Conservation (phyloP, 1,284 basidiomycete species). For the Earliella scabrosa region DNA sequence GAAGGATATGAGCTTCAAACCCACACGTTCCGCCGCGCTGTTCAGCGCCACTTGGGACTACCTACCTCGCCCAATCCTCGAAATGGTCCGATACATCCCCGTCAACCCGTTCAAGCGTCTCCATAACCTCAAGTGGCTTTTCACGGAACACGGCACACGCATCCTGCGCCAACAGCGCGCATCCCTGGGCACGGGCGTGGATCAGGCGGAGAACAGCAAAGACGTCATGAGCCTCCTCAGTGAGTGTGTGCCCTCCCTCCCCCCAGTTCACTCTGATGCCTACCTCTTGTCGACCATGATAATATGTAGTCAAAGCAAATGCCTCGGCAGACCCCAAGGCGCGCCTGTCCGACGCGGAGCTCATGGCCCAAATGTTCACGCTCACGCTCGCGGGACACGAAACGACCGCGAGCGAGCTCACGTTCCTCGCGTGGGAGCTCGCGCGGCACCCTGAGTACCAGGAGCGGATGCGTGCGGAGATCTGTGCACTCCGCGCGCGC, state of each 20-base stretch:
- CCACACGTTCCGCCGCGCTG: conserved; percentile 20
- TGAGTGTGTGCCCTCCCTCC: conserved; percentile 22
- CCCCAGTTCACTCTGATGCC: too few relatives aligned
- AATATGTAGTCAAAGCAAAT: too few relatives aligned
- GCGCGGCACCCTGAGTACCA: too few relatives aligned
- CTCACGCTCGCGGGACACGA: too few relatives aligned
- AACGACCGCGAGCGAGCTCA: too few relatives aligned
- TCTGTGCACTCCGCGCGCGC: too few relatives aligned
- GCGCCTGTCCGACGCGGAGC: too few relatives aligned
- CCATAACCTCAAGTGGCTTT: conserved; percentile 23
- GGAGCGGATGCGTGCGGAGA: too few relatives aligned
- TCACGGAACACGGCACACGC: conserved; percentile 25
- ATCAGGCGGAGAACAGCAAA: conserved; percentile 18
- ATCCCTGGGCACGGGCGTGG: neutral
- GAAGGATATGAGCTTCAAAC: conserved; percentile 26
- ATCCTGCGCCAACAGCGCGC: conserved; percentile 25
- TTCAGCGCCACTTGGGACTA: conserved; percentile 32
- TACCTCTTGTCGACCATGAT: too few relatives aligned
- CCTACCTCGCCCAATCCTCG: conserved; percentile 27
- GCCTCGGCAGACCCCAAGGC: too few relatives aligned
- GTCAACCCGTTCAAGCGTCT: conserved; percentile 31
- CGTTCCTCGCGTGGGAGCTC: too few relatives aligned
- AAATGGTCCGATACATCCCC: conserved; percentile 32
- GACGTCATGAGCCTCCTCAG: conserved; percentile 49
- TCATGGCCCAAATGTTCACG: too few relatives aligned